Conservation (phyloP, 768 basidiomycete genomes). For the Amanita inopinata region DNA sequence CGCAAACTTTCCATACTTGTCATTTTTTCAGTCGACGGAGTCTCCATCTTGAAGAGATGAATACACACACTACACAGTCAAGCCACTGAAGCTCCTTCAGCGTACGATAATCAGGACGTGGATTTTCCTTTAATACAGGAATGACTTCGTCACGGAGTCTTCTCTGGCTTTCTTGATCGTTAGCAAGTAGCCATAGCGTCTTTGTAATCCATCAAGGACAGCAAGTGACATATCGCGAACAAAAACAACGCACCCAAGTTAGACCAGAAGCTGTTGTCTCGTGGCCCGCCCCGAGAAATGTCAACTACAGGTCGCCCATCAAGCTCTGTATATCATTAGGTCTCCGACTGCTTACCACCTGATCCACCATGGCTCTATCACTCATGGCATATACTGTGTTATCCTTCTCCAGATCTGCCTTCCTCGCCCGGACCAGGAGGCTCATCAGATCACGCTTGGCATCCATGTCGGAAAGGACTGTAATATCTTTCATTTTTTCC, state of each 20-base stretch:
- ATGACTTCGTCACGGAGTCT: slow-evolving; percentile 45
- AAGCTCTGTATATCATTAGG: too few species aligned
- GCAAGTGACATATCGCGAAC: not conserved
- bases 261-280: slow-evolving; percentile 31
- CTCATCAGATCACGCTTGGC: slow-evolving; percentile 32
- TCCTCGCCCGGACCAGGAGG: slow-evolving; percentile 26
- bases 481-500: slow-evolving; percentile 22
- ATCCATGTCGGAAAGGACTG: slow-evolving; percentile 18
- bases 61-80: slow-evolving; percentile 29
- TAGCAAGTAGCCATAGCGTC: slow-evolving; percentile 37
- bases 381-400: slow-evolving; percentile 22
- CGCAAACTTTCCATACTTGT: slow-evolving; percentile 34
- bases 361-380: slow-evolving; percentile 30
- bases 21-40: not conserved
- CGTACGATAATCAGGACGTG: slow-evolving; percentile 27
- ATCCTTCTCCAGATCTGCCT: slow-evolving; percentile 18
- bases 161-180: slow-evolving; percentile 37
- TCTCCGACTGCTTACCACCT: slow-evolving; percentile 25
- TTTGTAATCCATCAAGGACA: slow-evolving; percentile 12
- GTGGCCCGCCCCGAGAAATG: slow-evolving; percentile 32
- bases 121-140: slow-evolving; percentile 23
- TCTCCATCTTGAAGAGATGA: too few species aligned
- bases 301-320: slow-evolving; percentile 24
- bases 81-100: slow-evolving; percentile 31
- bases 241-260: slow-evolving; percentile 26